These are phyloP conservation scores for Gleditsia sinensis DNA, from an alignment of 306 rosid genomes.

Conservation along the genomic window DNA sequence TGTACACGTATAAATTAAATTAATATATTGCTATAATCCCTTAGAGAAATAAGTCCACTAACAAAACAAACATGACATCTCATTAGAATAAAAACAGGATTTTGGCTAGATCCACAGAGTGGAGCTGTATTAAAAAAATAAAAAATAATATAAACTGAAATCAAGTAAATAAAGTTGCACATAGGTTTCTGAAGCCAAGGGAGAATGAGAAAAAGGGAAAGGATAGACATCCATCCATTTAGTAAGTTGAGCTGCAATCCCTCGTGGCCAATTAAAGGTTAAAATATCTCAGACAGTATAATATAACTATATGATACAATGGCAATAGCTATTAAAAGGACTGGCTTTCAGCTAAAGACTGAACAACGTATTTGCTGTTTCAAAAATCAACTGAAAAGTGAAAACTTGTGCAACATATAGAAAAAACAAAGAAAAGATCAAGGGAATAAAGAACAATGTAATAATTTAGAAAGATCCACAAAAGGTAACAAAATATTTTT, in stretches of 20 bases:
- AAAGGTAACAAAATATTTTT: neutral
- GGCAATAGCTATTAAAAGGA: neutral
- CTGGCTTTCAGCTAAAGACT: neutral
- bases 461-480: constrained; percentile 6
- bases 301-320: neutral
- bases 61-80: constrained; percentile 27
- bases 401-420: neutral
- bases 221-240: neutral
- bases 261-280: neutral
- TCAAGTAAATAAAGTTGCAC: neutral
- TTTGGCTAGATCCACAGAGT: constrained; percentile 12
- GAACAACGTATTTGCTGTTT: neutral
- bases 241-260: neutral
- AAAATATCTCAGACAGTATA: neutral
- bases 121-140: neutral
- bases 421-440: neutral
- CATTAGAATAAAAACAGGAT: constrained; percentile 15
- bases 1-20: constrained; percentile 47
- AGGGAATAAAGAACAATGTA: neutral
- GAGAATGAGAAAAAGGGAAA: neutral
- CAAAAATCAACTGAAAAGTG: neutral
- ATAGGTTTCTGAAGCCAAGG: neutral
- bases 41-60: constrained; percentile 9
- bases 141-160: neutral
- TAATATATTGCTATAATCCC: constrained; percentile 29